Base-by-base conservation (phyloP, 345 rosid genomes). In the Populus ilicifolia region DNA sequence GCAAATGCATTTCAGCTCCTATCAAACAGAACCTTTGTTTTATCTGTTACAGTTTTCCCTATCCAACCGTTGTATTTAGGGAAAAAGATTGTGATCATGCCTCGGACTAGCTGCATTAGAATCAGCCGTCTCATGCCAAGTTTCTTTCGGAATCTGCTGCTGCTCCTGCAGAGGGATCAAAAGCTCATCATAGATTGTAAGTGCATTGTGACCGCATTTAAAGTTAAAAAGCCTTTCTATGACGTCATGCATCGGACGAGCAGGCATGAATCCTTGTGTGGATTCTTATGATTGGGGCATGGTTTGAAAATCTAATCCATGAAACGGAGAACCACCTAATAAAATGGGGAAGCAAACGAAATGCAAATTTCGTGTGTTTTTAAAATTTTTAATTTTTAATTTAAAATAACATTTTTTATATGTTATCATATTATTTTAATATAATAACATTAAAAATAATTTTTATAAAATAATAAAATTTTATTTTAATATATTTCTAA, bases 1-100 rank as follows among this genome's bases (percentile, higher is more conserved):
- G 79, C 76, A 76, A 81, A 54, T 75, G 75, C 78, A 74, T 13
- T 72, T 72, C 29, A 1, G 20, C 35, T 81, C 73, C 46, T 50
- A 17, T 30, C 56, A 10, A 41, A 43, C 43, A 29, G 30, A 73
- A n/a, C 56, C 41, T 69, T 20, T 25, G 35, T 29, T 17, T 52
- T 74, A 13, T 21, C 18, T 39, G 38, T 13, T 30, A 2, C 20
- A 23, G 43, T 33, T 20, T 18, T 8, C 6, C 43, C n/a, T 29
- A 30, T 30, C 44, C 70, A 36, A 43, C 64, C 23, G 13, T 23
- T 59, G 64, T 59, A 59, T 59, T 23, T 10, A 23, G 64, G 64
- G 6, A 10, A 59, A n/a, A 9, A 10, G 29, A n/a, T 23, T n/a
- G 27, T 23, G 29, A 59, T 59, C 29, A n/a, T 10, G 27, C 1